Evolutionary conservation across 2,329 filamentous ascomycete species (phyloP).

Genomic region (Nannizziopsis arthrosporioides): DNA sequence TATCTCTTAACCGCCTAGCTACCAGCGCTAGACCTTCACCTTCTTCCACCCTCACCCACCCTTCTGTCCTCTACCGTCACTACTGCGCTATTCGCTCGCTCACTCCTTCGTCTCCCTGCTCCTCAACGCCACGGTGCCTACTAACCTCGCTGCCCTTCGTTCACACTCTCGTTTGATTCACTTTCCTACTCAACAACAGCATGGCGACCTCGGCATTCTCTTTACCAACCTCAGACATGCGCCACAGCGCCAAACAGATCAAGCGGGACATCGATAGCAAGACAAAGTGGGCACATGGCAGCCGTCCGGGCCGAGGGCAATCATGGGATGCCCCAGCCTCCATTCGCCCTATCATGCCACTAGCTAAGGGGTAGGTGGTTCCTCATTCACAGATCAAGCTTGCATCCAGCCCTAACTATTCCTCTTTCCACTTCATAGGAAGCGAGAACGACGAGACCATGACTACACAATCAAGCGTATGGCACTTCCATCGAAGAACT

Average conservation of each 20-base stretch:
- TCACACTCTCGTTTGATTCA: constrained; percentile 30
- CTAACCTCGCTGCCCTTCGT: not conserved
- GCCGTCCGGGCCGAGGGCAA: constrained; percentile 15
- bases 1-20: not conserved
- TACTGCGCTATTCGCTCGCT: not conserved
- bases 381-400: not conserved
- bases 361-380: not conserved
- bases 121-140: not conserved
- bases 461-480: not conserved
- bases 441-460: not conserved
- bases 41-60: not conserved
- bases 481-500: constrained; percentile 2
- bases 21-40: not conserved
- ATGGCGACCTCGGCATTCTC: constrained; percentile 19
- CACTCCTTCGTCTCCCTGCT: not conserved
- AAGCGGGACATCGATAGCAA: constrained; percentile 31
- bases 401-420: not conserved
- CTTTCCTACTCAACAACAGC: constrained; percentile 21
- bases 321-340: not conserved
- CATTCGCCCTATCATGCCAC: not conserved
- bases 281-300: constrained; percentile 32
- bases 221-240: constrained; percentile 42
- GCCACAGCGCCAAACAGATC: constrained; percentile 42
- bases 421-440: not conserved
- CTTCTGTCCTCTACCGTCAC: not conserved